Conservation (phyloP, 306 rosid genomes). For the Arachis hypogaea region DNA sequence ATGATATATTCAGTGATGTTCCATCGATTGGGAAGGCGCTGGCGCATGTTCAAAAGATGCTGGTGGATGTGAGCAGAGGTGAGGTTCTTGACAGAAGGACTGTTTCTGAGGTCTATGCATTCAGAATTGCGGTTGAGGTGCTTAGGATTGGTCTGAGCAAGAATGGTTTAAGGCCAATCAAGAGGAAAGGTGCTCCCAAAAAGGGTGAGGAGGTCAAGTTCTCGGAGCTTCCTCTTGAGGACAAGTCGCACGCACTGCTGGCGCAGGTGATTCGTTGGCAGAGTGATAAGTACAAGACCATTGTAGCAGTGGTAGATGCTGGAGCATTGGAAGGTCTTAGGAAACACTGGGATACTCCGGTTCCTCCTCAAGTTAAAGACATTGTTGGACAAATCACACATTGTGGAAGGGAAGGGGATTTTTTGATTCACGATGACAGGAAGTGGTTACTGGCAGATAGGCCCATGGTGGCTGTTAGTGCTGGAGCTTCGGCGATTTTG, state of each 20-base stretch:
- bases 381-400: conserved; percentile 51
- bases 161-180: conserved; percentile 49
- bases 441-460: conserved; percentile 54
- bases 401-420: conserved; percentile 50
- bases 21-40: conserved; percentile 72
- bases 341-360: conserved; percentile 73
- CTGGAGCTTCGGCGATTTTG: conserved; percentile 77
- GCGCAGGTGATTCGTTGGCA: conserved; percentile 69
- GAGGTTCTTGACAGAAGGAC: conserved; percentile 55
- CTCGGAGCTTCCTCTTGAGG: conserved; percentile 67
- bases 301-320: conserved; percentile 78
- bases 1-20: conserved; percentile 55
- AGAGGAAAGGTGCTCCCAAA: conserved; percentile 38
- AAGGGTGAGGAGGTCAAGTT: conserved; percentile 41
- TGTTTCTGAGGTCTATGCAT: conserved; percentile 64
- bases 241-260: conserved; percentile 64
- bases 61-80: conserved; percentile 62
- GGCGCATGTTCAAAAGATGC: conserved; percentile 70
- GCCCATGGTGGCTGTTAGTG: conserved; percentile 79
- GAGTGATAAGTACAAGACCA: conserved; percentile 63
- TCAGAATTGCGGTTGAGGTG: conserved; percentile 75
- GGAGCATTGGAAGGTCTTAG: conserved; percentile 68
- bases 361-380: conserved; percentile 60
- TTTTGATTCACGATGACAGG: conserved; percentile 45
- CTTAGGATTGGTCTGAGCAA: conserved; percentile 72